Evolutionary conservation across 2,329 filamentous ascomycete species (phyloP).

Genomic region (Dichotomopilus funicola): DNA sequence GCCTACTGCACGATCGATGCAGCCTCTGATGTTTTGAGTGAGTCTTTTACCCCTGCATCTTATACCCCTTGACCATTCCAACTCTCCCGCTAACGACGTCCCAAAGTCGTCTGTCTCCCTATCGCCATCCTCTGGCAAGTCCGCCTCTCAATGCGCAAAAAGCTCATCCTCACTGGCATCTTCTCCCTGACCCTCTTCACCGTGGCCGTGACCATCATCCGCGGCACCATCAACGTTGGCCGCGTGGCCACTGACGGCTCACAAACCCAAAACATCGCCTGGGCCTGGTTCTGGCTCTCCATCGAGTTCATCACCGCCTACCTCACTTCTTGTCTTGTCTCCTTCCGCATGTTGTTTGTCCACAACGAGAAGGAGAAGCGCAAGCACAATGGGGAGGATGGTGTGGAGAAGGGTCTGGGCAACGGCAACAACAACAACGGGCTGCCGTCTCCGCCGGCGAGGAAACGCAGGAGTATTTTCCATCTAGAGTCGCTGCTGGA

Average conservation of each 20-base stretch:
- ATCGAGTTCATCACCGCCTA: conserved; percentile 19
- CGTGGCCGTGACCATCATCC: conserved; percentile 19
- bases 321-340: conserved; percentile 20
- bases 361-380: background rate
- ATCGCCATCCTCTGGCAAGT: conserved; percentile 17
- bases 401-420: too few species aligned
- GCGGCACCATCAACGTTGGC: conserved; percentile 11
- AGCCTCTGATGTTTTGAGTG: conserved; percentile 2
- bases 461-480: background rate
- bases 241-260: conserved; percentile 8
- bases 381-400: background rate
- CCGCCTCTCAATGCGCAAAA: conserved; percentile 15
- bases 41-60: background rate
- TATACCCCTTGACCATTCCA: background rate
- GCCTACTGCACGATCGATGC: background rate
- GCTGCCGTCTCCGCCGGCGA: background rate
- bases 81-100: background rate
- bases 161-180: conserved; percentile 14
- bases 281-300: conserved; percentile 19
- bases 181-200: conserved; percentile 18
- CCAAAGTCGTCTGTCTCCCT: conserved; percentile 17
- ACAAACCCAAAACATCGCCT: conserved; percentile 6
- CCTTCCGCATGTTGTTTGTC: conserved; percentile 18
- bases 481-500: background rate
- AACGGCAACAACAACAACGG: background rate